These are phyloP conservation scores for Pochonia chlamydosporia DNA, from an alignment of 2,329 filamentous ascomycete genomes.

Conservation along the genomic window DNA sequence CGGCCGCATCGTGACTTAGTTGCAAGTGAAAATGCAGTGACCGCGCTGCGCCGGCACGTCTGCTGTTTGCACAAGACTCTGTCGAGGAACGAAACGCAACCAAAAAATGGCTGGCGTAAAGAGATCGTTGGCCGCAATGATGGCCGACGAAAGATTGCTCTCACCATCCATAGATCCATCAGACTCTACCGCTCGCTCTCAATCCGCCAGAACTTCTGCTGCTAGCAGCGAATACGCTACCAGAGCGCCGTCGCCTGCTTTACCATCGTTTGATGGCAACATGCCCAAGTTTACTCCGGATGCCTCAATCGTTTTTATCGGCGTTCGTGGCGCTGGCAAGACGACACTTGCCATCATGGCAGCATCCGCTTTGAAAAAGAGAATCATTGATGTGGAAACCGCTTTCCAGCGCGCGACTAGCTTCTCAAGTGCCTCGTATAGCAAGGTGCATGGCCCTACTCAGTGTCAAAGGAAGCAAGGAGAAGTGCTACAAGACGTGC, in stretches of 20 bases:
- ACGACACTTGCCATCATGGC: constrained; percentile 71
- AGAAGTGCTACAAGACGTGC: constrained; percentile 53
- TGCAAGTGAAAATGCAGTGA: too few relatives aligned
- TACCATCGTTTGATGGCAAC: constrained; percentile 20
- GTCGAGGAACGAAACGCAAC: too few relatives aligned
- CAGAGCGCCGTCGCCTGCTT: constrained; percentile 18
- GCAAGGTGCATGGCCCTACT: constrained; percentile 53
- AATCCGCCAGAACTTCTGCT: background rate
- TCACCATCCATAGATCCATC: constrained; percentile 9
- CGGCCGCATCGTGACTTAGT: too few relatives aligned
- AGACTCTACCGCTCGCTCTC: background rate
- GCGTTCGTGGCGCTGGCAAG: constrained; percentile 69
- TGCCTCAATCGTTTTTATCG: constrained; percentile 67
- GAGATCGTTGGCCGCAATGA: constrained; percentile 30
- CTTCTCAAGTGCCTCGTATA: constrained; percentile 55
- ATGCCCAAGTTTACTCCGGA: constrained; percentile 45
- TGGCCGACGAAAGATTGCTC: constrained; percentile 19
- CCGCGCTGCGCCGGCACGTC: too few relatives aligned
- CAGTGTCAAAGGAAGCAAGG: constrained; percentile 61
- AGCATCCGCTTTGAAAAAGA: constrained; percentile 62
- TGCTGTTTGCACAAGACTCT: too few relatives aligned
- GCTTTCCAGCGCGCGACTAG: constrained; percentile 61
- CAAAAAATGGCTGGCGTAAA: constrained; percentile 37
- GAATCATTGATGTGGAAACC: constrained; percentile 63
- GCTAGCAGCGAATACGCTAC: constrained; percentile 5